Percentiles rank a stretch among this genome's conserved stretches.
These are phyloP conservation scores for Sphagnum fallax DNA, from an alignment of 228 moss, liverwort and hornwort species.

Conservation along the genomic window DNA sequence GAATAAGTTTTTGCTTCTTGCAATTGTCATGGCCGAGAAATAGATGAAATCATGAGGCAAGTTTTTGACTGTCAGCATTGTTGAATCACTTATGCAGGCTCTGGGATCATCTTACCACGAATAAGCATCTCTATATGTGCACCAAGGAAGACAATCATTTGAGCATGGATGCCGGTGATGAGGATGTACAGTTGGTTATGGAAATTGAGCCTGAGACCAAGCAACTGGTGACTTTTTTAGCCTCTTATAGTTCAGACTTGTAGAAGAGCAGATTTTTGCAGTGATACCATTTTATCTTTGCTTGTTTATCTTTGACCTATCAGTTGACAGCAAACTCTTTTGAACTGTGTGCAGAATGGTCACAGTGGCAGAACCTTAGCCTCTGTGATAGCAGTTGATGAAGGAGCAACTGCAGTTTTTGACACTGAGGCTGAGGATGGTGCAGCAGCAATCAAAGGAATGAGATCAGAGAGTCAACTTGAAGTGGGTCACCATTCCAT, in stretches of 20 bases:
- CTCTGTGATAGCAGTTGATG: slow-evolving; percentile 27
- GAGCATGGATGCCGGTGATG: too few species aligned
- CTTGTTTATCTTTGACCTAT: too few species aligned
- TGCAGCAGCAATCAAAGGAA: slow-evolving; percentile 11
- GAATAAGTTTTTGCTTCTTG: too few species aligned
- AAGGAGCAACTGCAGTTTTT: slow-evolving; percentile 15
- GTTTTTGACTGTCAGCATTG: background rate
- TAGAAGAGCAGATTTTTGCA: too few species aligned
- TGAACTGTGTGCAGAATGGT: slow-evolving; percentile 8
- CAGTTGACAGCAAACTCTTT: too few species aligned
- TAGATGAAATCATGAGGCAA: background rate
- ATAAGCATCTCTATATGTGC: slow-evolving; percentile 7
- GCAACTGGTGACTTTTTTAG: too few species aligned
- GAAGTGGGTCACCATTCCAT: slow-evolving; percentile 14
- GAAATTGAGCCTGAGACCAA: too few species aligned
- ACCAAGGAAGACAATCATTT: too few species aligned
- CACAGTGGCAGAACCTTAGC: slow-evolving; percentile 49
- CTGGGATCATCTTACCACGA: slow-evolving; percentile 61
- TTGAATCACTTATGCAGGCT: slow-evolving; percentile 36
- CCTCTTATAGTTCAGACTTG: too few species aligned
- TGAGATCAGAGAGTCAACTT: slow-evolving; percentile 4
- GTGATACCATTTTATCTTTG: too few species aligned
- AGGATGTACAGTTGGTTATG: too few species aligned
- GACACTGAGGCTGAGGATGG: slow-evolving; percentile 11
- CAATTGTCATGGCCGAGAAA: too few species aligned